Base-by-base conservation (phyloP, 768 basidiomycete species). In the Pluteus cervinus region DNA sequence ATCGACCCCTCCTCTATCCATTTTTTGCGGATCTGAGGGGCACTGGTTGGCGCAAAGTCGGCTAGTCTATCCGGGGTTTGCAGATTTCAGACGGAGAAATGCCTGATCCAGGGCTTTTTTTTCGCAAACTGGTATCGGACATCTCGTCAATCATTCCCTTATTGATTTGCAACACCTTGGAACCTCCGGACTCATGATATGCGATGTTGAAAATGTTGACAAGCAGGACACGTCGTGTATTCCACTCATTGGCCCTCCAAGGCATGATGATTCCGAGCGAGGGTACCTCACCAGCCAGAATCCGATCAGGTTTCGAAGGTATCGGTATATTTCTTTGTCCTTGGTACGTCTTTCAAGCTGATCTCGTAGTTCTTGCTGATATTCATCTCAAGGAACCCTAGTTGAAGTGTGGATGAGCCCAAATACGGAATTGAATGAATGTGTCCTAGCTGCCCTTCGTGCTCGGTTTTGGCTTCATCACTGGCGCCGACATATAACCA, bases 141-240 rank as follows among this genome's bases (percentile, higher is more conserved):
- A 37, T 17, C n/a, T 58, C 2, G 51, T 55, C 3, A 53, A 56
- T 29, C 22, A 39, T 1, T 43, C 49, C 1, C 43, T 58, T 10
- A 41, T 58, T 17, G 31, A 36, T 14, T 41, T 58, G 7, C 41
- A 49, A 5, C 15, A 40, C 9, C 46, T 41, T 0, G 10, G 40
- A 12, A 14, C 11, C 3, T 46, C 51, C 6, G 52, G 52, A 3
- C 33, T 51, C 3, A 33, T 51, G 12, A 30, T 35, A 3, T 31
- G 41, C 2, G 54, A 58, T 42, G 48, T 58, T 0, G 14, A 51
- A 4, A 44, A 56, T 33, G 45, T 48, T 2, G 53, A 56, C 34
- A 56, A 58, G 29, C 55, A 58, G 33, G 55, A 58, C 57, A 1
- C 47, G 52, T 5, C 38, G 50, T 1, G 15, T 52, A 4, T 58